Evolutionary conservation across 2,329 filamentous ascomycete genomes (phyloP).

Genomic region (Ceratocystis harringtonii): DNA sequence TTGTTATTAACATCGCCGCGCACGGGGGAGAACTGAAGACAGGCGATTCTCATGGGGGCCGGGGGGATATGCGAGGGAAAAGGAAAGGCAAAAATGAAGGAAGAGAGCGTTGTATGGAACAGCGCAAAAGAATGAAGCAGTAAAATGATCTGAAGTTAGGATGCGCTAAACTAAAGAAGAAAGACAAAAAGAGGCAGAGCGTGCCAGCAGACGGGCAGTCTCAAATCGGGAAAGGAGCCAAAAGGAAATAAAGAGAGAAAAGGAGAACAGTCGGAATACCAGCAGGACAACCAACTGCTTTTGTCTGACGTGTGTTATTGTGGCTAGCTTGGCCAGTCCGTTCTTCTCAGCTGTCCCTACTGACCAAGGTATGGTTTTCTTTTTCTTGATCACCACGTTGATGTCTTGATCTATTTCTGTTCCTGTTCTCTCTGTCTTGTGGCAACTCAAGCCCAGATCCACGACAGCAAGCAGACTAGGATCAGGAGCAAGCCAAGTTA

Average conservation of each 20-base stretch:
- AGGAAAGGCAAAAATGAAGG: not conserved
- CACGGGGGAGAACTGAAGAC: conserved; percentile 56
- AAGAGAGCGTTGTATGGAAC: not conserved
- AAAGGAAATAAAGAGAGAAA: not conserved
- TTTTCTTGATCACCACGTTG: not conserved
- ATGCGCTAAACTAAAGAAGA: not conserved
- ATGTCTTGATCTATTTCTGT: not conserved
- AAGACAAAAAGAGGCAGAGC: not conserved
- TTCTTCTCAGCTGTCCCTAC: too few relatives aligned
- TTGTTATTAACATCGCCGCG: conserved; percentile 59
- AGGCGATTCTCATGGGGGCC: conserved; percentile 46
- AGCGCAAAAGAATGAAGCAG: not conserved
- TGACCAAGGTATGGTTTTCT: not conserved
- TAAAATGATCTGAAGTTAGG: too few relatives aligned
- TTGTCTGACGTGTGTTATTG: not conserved
- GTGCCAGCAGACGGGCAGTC: not conserved
- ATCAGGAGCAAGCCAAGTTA: not conserved
- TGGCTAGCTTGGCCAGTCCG: not conserved
- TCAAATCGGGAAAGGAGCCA: too few relatives aligned
- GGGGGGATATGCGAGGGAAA: not conserved
- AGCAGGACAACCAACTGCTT: not conserved
- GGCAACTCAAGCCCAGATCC: not conserved
- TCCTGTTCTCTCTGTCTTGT: not conserved
- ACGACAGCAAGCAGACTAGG: not conserved
- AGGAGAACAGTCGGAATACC: not conserved